These are phyloP conservation scores for Lachnellula hyalina DNA, from an alignment of 2,329 filamentous ascomycete genomes.

Conservation along the genomic window DNA sequence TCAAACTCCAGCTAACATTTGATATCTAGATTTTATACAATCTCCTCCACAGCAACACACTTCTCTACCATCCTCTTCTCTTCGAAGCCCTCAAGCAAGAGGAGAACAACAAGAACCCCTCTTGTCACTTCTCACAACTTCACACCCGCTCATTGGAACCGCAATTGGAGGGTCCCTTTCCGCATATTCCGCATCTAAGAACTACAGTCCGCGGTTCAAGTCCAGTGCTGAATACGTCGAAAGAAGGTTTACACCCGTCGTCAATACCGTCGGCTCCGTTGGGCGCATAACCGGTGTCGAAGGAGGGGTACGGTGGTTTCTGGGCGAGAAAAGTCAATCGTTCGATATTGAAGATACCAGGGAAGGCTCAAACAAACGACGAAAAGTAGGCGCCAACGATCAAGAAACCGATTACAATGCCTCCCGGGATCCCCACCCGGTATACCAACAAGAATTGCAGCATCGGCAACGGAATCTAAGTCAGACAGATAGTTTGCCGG, in stretches of 20 bases:
- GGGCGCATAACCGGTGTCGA: constrained; percentile 84
- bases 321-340: constrained; percentile 46
- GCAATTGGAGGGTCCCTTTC: constrained; percentile 81
- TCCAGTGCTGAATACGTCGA: constrained; percentile 90
- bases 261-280: constrained; percentile 79
- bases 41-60: constrained; percentile 44
- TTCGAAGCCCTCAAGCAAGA: constrained; percentile 29
- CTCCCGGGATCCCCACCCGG: constrained; percentile 28
- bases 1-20: constrained; percentile 12
- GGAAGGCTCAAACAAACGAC: constrained; percentile 50
- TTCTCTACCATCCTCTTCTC: constrained; percentile 30
- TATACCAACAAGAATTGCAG: constrained; percentile 24
- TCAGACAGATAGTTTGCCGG: constrained; percentile 66
- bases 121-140: constrained; percentile 78
- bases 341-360: constrained; percentile 43
- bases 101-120: constrained; percentile 61
- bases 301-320: constrained; percentile 77
- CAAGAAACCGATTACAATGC: constrained; percentile 29
- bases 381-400: constrained; percentile 47
- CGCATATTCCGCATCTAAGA: constrained; percentile 82
- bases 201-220: constrained; percentile 83
- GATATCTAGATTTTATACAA: constrained; percentile 55
- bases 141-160: constrained; percentile 78
- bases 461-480: constrained; percentile 26
- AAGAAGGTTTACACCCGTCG: constrained; percentile 78